Evolutionary conservation across 2,329 filamentous ascomycete genomes (phyloP).

Genomic region (Cladosporium sp.): DNA sequence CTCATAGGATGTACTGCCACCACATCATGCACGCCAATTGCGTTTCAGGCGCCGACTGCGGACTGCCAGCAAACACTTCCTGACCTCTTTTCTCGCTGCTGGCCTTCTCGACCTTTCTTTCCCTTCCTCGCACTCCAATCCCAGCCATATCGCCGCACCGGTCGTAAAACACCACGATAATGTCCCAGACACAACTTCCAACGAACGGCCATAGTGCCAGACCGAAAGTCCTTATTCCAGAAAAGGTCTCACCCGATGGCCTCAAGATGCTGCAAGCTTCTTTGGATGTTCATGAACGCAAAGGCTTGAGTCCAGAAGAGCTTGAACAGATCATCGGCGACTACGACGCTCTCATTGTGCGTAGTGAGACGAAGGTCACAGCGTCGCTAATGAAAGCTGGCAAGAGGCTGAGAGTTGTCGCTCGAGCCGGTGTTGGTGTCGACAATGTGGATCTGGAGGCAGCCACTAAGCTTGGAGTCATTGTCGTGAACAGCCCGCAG

Average conservation of each 20-base stretch:
- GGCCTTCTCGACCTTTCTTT: neutral
- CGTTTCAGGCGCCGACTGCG: constrained; percentile 9
- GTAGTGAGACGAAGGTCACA: constrained; percentile 80
- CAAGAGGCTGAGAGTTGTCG: constrained; percentile 72
- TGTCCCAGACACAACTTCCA: constrained; percentile 8
- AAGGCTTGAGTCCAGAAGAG: constrained; percentile 62
- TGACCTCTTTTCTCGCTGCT: neutral
- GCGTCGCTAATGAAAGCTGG: constrained; percentile 65
- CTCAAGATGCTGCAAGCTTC: constrained; percentile 65
- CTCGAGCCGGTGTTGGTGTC: constrained; percentile 76
- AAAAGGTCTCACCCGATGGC: constrained; percentile 79
- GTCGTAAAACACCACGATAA: neutral
- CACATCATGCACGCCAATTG: constrained; percentile 12
- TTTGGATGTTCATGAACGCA: constrained; percentile 69
- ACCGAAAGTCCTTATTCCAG: constrained; percentile 68
- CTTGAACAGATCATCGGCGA: constrained; percentile 65
- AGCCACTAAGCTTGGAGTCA: constrained; percentile 71
- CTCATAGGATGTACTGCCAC: neutral
- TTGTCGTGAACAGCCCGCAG: constrained; percentile 76
- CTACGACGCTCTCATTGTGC: constrained; percentile 76
- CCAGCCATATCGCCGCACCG: neutral
- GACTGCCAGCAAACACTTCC: constrained; percentile 14
- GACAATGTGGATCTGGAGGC: constrained; percentile 77
- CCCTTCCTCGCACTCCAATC: neutral
- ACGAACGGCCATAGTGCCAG: constrained; percentile 14